Evolutionary conservation across 2,329 filamentous ascomycete species (phyloP).

Genomic region (Trichoderma guizhouense): DNA sequence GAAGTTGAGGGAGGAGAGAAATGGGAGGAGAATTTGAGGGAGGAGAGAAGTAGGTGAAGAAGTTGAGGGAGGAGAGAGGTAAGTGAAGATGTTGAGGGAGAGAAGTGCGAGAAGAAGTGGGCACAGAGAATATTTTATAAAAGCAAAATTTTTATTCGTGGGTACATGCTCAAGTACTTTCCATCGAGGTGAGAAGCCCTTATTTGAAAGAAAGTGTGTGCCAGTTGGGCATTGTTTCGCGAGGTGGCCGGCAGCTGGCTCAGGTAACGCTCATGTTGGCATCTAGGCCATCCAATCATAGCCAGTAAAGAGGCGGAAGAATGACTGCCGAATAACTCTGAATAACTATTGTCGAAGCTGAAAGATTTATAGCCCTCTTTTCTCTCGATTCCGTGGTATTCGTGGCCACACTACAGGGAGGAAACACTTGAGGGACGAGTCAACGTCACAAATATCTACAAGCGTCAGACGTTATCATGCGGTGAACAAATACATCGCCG

Average conservation of each 20-base stretch:
- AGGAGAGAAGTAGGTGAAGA: too few species aligned
- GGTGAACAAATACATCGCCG: too few species aligned
- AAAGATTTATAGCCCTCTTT: not conserved
- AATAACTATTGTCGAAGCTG: not conserved
- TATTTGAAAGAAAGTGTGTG: not conserved
- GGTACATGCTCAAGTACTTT: not conserved
- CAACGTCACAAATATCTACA: not conserved
- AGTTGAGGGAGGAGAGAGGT: too few species aligned
- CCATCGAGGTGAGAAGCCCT: not conserved
- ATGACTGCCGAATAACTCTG: not conserved
- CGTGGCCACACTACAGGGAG: rapidly evolving
- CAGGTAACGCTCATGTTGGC: not conserved
- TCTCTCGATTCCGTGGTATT: not conserved
- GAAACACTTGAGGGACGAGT: not conserved
- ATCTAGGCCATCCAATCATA: not conserved
- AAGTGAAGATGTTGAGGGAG: too few species aligned
- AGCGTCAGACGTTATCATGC: not conserved
- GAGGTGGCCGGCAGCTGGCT: not conserved
- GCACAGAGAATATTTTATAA: not conserved
- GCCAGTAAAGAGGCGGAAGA: not conserved
- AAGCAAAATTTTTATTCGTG: not conserved
- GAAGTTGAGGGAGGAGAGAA: not conserved
- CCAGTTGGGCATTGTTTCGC: not conserved
- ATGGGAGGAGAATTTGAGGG: not conserved
- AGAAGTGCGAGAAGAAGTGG: too few species aligned